Percentiles rank a stretch among this genome's conserved stretches.
phyloP scores from a whole-genome alignment of 371 early-diverging fungal genomes.

The Coemansia sp. region DNA sequence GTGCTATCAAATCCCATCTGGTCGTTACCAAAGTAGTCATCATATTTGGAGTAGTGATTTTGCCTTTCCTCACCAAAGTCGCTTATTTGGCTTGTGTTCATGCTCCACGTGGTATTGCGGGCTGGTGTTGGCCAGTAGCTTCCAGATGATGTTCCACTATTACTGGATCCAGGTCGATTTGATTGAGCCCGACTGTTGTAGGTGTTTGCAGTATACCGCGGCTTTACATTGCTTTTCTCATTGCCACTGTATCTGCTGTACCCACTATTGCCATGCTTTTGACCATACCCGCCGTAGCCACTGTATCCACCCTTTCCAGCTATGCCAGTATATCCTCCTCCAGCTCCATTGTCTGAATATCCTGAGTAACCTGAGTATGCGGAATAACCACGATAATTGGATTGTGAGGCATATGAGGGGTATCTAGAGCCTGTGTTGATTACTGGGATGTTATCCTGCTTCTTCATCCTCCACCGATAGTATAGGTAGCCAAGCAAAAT shows the following conservation, averaged over 20 bases:
- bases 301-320: background rate
- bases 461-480: constrained; percentile 8
- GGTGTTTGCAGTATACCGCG: background rate
- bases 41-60: constrained; percentile 5
- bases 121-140: constrained; percentile 12
- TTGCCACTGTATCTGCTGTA: background rate
- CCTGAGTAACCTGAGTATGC: constrained; percentile 3
- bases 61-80: constrained; percentile 4
- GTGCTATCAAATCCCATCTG: background rate
- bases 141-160: background rate
- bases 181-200: background rate
- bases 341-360: background rate
- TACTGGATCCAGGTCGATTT: background rate
- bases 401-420: constrained; percentile 1
- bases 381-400: constrained; percentile 1
- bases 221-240: background rate
- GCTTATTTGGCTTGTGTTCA: constrained; percentile 7
- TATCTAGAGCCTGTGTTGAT: background rate
- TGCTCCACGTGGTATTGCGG: constrained; percentile 9
- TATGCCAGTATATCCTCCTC: constrained; percentile 5
- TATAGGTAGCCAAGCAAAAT: constrained; percentile 1
- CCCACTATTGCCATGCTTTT: background rate
- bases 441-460: background rate
- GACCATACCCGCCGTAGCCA: background rate
- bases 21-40: constrained; percentile 1